Conservation (phyloP, 1,139 yeast species). For the Geotrichum fermentans region DNA sequence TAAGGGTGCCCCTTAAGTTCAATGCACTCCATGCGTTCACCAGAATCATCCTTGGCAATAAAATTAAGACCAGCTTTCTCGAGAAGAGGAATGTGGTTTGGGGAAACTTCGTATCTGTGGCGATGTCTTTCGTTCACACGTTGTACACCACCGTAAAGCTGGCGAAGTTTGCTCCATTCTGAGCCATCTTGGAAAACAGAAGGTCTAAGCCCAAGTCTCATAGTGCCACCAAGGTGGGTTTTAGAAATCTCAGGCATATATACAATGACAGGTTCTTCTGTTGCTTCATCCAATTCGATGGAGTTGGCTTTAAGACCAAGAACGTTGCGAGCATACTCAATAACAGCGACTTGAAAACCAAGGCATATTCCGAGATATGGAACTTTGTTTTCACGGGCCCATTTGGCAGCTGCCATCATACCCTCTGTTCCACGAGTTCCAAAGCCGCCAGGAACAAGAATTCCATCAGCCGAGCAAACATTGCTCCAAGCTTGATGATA, state of each 20-base stretch:
- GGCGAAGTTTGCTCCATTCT: slow-evolving; percentile 68
- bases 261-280: slow-evolving; percentile 74
- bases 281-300: slow-evolving; percentile 70
- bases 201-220: slow-evolving; percentile 94
- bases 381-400: slow-evolving; percentile 91
- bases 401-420: slow-evolving; percentile 93
- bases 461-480: slow-evolving; percentile 93
- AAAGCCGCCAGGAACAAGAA: slow-evolving; percentile 97
- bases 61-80: slow-evolving; percentile 78
- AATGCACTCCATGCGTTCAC: slow-evolving; percentile 88
- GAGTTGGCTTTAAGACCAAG: slow-evolving; percentile 74
- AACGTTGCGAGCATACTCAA: slow-evolving; percentile 83
- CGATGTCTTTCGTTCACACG: slow-evolving; percentile 91
- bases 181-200: slow-evolving; percentile 71
- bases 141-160: slow-evolving; percentile 69
- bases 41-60: slow-evolving; percentile 89
- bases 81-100: slow-evolving; percentile 62
- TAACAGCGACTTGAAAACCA: slow-evolving; percentile 95
- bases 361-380: slow-evolving; percentile 97
- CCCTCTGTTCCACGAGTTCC: slow-evolving; percentile 98
- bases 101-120: slow-evolving; percentile 97
- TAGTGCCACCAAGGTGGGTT: slow-evolving; percentile 94
- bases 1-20: slow-evolving; percentile 81
- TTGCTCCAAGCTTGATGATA: slow-evolving; percentile 95
- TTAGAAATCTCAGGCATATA: slow-evolving; percentile 99